These are phyloP conservation scores for Cynara cardunculus DNA, from an alignment of 129 eudicot species.

Conservation along the genomic window DNA sequence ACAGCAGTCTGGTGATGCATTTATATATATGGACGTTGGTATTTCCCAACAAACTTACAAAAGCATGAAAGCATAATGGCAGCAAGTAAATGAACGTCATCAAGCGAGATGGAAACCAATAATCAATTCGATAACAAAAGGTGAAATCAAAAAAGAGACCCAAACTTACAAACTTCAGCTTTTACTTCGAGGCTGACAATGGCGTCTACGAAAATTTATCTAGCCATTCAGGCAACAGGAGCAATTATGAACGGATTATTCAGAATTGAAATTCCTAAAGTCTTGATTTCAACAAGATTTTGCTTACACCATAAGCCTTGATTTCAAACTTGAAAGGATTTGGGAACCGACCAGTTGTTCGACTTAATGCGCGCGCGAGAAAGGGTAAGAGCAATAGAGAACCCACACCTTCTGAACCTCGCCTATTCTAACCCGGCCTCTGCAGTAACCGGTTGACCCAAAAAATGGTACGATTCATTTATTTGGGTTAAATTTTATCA, in stretches of 20 bases:
- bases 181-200: conserved; percentile 7
- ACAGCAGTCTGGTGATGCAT: not conserved
- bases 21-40: not conserved
- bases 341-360: not conserved
- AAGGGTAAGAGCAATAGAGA: not conserved
- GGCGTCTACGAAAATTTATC: not conserved
- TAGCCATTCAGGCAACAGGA: not conserved
- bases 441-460: not conserved
- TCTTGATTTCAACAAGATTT: not conserved
- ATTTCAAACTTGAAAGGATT: not conserved
- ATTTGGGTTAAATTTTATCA: not conserved
- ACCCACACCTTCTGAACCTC: not conserved
- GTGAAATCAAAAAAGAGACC: not conserved
- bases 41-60: not conserved
- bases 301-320: not conserved
- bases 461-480: not conserved
- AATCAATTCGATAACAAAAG: not conserved
- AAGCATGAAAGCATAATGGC: not conserved
- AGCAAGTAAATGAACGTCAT: not conserved
- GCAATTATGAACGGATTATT: not conserved
- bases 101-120: not conserved
- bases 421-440: not conserved
- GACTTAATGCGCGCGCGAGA: not conserved
- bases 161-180: conserved; percentile 12
- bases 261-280: not conserved